Conservation (phyloP, 441 rosid species). For the Gossypium laxum region DNA sequence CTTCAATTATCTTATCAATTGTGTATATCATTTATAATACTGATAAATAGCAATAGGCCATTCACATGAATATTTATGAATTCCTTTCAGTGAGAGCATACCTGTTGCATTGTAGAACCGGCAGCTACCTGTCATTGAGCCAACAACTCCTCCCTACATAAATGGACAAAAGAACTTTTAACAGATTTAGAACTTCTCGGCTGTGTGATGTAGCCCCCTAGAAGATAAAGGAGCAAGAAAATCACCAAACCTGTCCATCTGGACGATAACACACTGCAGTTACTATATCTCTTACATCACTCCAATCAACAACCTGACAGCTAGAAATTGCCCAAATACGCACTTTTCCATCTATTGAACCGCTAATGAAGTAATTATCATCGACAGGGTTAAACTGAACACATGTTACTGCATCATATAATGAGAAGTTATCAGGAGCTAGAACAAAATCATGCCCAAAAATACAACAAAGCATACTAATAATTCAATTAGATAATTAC, state of each 20-base stretch:
- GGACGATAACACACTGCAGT: constrained; percentile 88
- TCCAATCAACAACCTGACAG: constrained; percentile 75
- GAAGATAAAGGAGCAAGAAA: constrained; percentile 10
- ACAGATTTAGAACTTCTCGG: constrained; percentile 12
- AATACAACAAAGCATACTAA: constrained; percentile 2
- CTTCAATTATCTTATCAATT: background rate
- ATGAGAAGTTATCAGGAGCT: constrained; percentile 4
- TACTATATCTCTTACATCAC: constrained; percentile 60
- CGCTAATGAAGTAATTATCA: constrained; percentile 76
- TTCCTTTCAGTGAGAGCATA: constrained; percentile 19
- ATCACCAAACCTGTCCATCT: constrained; percentile 53
- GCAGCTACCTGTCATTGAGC: constrained; percentile 66
- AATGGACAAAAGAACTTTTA: constrained; percentile 12
- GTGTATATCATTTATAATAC: background rate
- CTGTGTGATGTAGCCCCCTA: background rate
- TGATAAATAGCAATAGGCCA: background rate
- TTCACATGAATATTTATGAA: background rate
- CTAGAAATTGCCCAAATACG: constrained; percentile 72
- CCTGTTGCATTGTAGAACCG: constrained; percentile 65
- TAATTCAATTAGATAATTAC: background rate
- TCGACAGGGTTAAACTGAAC: constrained; percentile 82
- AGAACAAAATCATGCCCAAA: background rate
- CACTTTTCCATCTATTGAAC: constrained; percentile 91
- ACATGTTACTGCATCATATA: constrained; percentile 58
- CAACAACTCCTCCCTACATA: constrained; percentile 67